These are phyloP conservation scores for Hypericum perforatum DNA, from an alignment of 345 rosid genomes.

Conservation along the genomic window DNA sequence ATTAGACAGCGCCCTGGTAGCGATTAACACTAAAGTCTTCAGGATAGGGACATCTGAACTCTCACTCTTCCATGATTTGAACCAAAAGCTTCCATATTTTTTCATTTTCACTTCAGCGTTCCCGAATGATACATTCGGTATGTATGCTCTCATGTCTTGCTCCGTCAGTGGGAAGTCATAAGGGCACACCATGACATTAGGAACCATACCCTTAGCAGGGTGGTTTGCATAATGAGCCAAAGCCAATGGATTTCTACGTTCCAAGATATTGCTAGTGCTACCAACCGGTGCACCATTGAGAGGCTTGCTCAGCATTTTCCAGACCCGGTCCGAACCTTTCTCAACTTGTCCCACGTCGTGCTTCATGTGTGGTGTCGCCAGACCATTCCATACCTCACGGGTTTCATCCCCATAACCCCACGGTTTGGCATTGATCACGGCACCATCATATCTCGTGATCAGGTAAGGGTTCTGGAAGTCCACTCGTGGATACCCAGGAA, in stretches of 20 bases:
- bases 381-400: slow-evolving; percentile 55
- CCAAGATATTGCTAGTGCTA: slow-evolving; percentile 32
- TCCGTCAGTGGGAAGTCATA: slow-evolving; percentile 70
- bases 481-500: slow-evolving; percentile 73
- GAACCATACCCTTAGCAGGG: slow-evolving; percentile 51
- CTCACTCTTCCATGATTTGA: slow-evolving; percentile 25
- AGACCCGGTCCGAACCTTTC: slow-evolving; percentile 50
- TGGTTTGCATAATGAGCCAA: slow-evolving; percentile 79
- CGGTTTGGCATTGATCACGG: slow-evolving; percentile 70
- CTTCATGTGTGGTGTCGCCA: slow-evolving; percentile 19
- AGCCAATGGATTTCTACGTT: slow-evolving; percentile 79
- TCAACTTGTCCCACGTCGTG: slow-evolving; percentile 14
- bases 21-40: slow-evolving; percentile 67
- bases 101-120: slow-evolving; percentile 43
- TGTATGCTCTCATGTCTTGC: slow-evolving; percentile 52
- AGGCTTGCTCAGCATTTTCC: slow-evolving; percentile 77
- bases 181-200: slow-evolving; percentile 81
- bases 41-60: slow-evolving; percentile 30
- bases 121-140: slow-evolving; percentile 58
- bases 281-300: slow-evolving; percentile 27
- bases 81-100: slow-evolving; percentile 69
- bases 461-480: slow-evolving; percentile 59
- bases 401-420: slow-evolving; percentile 74
- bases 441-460: slow-evolving; percentile 76
- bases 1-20: slow-evolving; percentile 53